Evolutionary conservation across 2,329 filamentous ascomycete species (phyloP).

Genomic region (Pseudocercospora fijiensis): DNA sequence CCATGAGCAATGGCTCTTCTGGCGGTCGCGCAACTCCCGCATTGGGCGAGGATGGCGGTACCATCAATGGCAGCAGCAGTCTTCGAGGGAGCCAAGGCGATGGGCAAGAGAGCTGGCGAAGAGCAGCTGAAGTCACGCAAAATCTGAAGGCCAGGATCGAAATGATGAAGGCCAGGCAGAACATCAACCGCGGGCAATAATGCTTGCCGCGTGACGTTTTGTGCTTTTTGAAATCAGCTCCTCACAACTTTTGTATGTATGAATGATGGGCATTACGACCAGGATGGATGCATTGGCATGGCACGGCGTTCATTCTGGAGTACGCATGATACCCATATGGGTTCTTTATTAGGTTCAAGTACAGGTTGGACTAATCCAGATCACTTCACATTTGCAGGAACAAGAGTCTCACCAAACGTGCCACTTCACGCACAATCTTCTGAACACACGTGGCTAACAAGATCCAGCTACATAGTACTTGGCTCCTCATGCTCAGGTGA

Average conservation of each 20-base stretch:
- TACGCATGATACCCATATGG: constrained; percentile 5
- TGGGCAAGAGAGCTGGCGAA: constrained; percentile 88
- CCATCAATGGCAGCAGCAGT: constrained; percentile 8
- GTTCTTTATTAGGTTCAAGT: not conserved
- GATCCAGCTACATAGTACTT: not conserved
- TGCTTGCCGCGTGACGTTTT: not conserved
- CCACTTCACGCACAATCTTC: not conserved
- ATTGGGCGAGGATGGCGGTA: constrained; percentile 15
- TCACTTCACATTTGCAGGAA: not conserved
- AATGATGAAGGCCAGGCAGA: constrained; percentile 77
- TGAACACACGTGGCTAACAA: not conserved
- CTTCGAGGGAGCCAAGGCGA: constrained; percentile 39
- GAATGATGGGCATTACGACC: constrained; percentile 3
- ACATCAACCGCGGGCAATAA: constrained; percentile 5
- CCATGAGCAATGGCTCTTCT: constrained; percentile 28
- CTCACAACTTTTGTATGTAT: constrained; percentile 2
- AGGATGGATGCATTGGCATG: constrained; percentile 6
- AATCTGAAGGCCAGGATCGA: constrained; percentile 96
- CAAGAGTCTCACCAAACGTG: not conserved
- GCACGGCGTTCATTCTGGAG: not conserved
- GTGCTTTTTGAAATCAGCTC: not conserved
- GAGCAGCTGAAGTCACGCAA: constrained; percentile 95
- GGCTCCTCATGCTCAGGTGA: not conserved
- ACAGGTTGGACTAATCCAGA: not conserved
- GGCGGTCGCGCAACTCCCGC: constrained; percentile 51